These are phyloP conservation scores for Cystobasidiaceae sp. DNA, from an alignment of 1,284 basidiomycete species.

Conservation along the genomic window DNA sequence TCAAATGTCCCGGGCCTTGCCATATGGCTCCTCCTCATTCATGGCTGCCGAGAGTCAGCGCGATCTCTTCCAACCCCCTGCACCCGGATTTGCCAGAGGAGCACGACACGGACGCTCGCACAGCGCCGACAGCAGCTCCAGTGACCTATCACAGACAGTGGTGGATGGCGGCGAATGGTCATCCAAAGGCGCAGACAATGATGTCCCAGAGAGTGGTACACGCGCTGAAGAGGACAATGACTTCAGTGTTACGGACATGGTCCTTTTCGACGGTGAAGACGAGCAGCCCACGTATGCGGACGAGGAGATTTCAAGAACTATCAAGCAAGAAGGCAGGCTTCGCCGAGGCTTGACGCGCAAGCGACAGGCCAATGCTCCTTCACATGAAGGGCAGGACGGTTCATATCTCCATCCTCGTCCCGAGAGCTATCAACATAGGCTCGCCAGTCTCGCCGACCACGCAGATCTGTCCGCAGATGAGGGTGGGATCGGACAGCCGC, in stretches of 20 bases:
- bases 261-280: conserved; percentile 68
- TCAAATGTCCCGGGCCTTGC: neutral
- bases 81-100: conserved; percentile 32
- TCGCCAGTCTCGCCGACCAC: neutral
- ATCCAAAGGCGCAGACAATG: neutral
- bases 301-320: conserved; percentile 55
- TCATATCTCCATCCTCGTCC: too few relatives aligned
- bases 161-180: conserved; percentile 28
- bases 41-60: conserved; percentile 4
- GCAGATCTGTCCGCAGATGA: conserved; percentile 10
- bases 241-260: conserved; percentile 48
- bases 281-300: conserved; percentile 60
- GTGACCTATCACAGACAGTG: conserved; percentile 29
- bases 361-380: too few relatives aligned
- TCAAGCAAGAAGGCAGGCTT: conserved; percentile 66
- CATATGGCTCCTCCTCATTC: neutral
- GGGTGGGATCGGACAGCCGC: neutral
- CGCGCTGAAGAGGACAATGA: too few relatives aligned
- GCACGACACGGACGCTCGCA: conserved; percentile 8
- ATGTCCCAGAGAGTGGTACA: too few relatives aligned
- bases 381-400: too few relatives aligned
- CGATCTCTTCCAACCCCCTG: conserved; percentile 34
- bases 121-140: conserved; percentile 31
- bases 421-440: neutral
- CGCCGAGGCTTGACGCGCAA: conserved; percentile 57